A percentile compares a stretch with the other conserved stretches of the same genome.
phyloP scores from a whole-genome alignment of 192 early-diverging fungal genomes.

The Phycomyces blakesleeanus region DNA sequence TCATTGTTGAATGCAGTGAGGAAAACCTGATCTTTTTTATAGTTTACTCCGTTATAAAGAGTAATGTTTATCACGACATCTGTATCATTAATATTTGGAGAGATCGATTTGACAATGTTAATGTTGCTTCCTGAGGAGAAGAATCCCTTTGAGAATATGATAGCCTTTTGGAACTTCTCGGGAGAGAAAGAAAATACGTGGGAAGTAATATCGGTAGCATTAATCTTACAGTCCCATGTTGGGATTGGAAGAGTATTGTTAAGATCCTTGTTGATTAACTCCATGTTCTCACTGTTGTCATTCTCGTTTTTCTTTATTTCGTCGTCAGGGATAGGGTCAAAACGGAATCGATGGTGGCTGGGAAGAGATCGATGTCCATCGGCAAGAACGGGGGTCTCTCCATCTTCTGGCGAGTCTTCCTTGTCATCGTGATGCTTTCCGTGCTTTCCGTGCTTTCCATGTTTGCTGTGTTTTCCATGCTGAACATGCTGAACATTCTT shows the following conservation, averaged over 20 bases:
- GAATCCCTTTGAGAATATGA: constrained; percentile 13
- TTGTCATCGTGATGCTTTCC: too few relatives aligned
- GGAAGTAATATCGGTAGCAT: constrained; percentile 1
- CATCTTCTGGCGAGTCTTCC: too few relatives aligned
- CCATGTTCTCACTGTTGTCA: neutral
- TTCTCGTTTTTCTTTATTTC: neutral
- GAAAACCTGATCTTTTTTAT: constrained; percentile 2
- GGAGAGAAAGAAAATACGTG: constrained; percentile 23
- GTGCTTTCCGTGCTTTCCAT: too few relatives aligned
- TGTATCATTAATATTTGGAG: neutral
- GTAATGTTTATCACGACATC: constrained; percentile 21
- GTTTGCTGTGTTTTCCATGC: too few relatives aligned
- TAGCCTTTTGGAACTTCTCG: constrained; percentile 21
- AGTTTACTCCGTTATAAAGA: constrained; percentile 8
- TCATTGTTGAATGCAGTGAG: constrained; percentile 25
- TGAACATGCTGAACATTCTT: too few relatives aligned
- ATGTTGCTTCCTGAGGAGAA: constrained; percentile 13
- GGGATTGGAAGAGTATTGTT: neutral
- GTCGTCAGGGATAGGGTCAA: neutral
- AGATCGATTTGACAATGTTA: neutral
- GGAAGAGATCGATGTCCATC: neutral
- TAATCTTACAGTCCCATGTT: constrained; percentile 7
- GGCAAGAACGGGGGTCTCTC: too few relatives aligned
- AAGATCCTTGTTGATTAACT: neutral
- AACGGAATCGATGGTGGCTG: neutral